These are phyloP conservation scores for Penicillium sp. DNA, from an alignment of 2,329 filamentous ascomycete genomes.

Conservation along the genomic window DNA sequence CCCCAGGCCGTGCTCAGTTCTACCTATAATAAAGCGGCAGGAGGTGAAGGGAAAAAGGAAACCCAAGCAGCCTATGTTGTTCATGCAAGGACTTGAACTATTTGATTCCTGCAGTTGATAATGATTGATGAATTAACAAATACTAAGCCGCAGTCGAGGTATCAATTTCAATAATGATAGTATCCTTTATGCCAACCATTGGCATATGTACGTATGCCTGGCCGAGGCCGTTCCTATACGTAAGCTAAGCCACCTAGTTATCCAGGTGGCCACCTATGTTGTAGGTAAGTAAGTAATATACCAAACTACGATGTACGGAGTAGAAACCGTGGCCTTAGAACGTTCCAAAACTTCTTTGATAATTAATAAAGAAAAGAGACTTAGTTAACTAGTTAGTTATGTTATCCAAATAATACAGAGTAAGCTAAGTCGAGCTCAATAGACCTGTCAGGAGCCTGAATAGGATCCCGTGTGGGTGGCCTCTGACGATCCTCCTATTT, in stretches of 20 bases:
- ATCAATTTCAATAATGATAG: neutral
- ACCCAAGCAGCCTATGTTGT: neutral
- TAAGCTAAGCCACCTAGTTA: neutral
- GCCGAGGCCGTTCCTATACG: neutral
- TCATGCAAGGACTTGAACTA: conserved; percentile 8
- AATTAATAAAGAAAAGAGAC: neutral
- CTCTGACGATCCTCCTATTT: conserved; percentile 18
- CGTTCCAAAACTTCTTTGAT: neutral
- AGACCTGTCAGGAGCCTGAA: neutral
- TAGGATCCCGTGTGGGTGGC: conserved; percentile 10
- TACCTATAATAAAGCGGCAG: neutral
- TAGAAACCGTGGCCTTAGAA: conserved; percentile 4
- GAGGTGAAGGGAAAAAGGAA: neutral
- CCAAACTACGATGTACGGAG: neutral
- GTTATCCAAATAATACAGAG: no score
- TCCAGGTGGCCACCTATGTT: neutral
- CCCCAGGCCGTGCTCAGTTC: neutral
- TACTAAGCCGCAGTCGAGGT: neutral
- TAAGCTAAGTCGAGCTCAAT: neutral
- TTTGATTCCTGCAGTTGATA: neutral
- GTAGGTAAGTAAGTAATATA: neutral
- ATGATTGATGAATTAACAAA: neutral
- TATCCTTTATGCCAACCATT: neutral
- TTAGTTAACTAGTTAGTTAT: no score
- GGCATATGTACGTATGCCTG: neutral